phyloP scores from a whole-genome alignment of 352 stramenopile species.

The Pythium rishiriense region DNA sequence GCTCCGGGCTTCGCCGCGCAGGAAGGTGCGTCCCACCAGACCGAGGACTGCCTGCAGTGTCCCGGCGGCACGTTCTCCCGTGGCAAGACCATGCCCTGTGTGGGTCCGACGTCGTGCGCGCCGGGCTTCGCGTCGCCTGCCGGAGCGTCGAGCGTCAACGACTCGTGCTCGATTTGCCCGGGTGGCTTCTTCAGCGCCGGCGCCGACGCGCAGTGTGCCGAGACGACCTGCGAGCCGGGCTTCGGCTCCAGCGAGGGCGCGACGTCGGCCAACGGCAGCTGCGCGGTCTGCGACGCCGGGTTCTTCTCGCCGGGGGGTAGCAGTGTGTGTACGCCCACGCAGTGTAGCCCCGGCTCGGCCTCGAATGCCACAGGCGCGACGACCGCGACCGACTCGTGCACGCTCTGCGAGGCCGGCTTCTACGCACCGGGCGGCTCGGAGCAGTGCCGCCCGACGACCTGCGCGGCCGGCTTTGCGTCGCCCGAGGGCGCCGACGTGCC shows the following conservation, averaged over 20 bases:
- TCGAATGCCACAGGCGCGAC: conserved; percentile 31
- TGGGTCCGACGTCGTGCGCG: conserved; percentile 35
- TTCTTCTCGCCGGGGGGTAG: conserved; percentile 39
- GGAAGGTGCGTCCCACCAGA: conserved; percentile 32
- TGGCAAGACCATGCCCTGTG: conserved; percentile 32
- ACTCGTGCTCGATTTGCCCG: conserved; percentile 36
- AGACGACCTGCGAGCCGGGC: conserved; percentile 37
- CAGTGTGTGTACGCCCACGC: conserved; percentile 30
- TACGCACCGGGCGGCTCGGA: conserved; percentile 31
- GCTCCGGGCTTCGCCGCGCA: conserved; percentile 31
- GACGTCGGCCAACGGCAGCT: conserved; percentile 28
- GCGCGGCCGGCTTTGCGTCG: conserved; percentile 37
- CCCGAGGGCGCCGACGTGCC: conserved; percentile 38
- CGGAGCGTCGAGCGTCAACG: conserved; percentile 32
- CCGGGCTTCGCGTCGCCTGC: conserved; percentile 35
- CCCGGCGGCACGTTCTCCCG: conserved; percentile 35
- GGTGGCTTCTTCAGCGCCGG: conserved; percentile 35
- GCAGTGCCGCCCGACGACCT: conserved; percentile 35
- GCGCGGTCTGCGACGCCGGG: conserved; percentile 31
- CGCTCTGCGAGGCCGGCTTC: conserved; percentile 35
- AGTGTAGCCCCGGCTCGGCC: conserved; percentile 34
- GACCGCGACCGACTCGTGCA: conserved; percentile 24
- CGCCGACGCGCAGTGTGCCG: conserved; percentile 28
- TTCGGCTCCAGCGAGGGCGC: conserved; percentile 35
- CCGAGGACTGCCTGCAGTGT: conserved; percentile 38